phyloP scores from a whole-genome alignment of 2,329 filamentous ascomycete species.

The Simplicillium sp. region DNA sequence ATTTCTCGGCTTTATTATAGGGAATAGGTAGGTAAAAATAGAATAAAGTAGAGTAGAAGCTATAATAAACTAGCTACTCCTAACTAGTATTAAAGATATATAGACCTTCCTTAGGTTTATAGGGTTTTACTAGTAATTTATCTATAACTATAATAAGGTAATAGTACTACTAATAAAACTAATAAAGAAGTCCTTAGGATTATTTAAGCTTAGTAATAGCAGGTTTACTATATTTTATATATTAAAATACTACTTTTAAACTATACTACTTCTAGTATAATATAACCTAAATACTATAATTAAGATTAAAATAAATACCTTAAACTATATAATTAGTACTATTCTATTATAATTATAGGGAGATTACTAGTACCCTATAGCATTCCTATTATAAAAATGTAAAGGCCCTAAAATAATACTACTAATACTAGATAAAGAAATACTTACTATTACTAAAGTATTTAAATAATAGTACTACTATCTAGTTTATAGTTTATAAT shows the following conservation, averaged over 20 bases:
- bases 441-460: neutral
- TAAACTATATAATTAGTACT: no score
- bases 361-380: neutral
- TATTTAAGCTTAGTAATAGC: neutral
- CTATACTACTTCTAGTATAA: neutral
- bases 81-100: neutral
- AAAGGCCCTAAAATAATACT: neutral
- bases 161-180: neutral
- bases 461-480: neutral
- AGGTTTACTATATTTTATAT: neutral
- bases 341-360: no score
- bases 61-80: neutral
- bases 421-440: neutral
- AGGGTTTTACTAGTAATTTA: neutral
- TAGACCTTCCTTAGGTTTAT: neutral
- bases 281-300: neutral
- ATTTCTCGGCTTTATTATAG: slow-evolving; percentile 1
- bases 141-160: neutral
- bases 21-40: no score
- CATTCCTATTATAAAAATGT: neutral
- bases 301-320: neutral
- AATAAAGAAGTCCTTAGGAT: neutral
- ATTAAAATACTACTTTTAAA: neutral
- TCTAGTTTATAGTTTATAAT: neutral
- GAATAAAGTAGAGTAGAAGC: neutral